Conservation (phyloP, 176 grass and related monocot species). For the Oryza nivara region DNA sequence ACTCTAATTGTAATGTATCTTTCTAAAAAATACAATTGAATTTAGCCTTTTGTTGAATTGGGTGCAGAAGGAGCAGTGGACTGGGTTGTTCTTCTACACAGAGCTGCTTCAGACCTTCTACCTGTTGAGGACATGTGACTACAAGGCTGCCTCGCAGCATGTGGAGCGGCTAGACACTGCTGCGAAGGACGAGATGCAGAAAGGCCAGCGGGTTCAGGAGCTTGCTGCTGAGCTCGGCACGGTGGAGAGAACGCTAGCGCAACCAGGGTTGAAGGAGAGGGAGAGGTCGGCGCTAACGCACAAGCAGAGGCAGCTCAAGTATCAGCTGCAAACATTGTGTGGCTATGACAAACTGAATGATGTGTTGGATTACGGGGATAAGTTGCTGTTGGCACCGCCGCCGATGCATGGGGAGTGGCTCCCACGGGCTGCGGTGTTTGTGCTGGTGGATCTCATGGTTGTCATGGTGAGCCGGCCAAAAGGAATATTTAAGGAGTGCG, state of each 20-base stretch:
- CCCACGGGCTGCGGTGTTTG: constrained; percentile 76
- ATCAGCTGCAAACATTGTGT: constrained; percentile 54
- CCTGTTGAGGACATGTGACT: constrained; percentile 84
- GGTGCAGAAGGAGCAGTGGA: constrained; percentile 66
- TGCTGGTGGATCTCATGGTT: constrained; percentile 94
- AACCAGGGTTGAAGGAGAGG: constrained; percentile 53
- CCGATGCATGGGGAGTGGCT: constrained; percentile 98
- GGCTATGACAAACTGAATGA: constrained; percentile 61
- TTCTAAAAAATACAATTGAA: neutral
- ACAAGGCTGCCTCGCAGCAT: constrained; percentile 71
- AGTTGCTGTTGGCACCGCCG: constrained; percentile 82
- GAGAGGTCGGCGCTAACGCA: constrained; percentile 60
- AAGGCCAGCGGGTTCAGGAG: constrained; percentile 47
- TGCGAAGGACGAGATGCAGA: constrained; percentile 72
- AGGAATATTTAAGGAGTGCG: constrained; percentile 92
- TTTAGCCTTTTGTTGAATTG: neutral
- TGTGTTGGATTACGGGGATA: constrained; percentile 80
- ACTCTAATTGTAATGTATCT: neutral
- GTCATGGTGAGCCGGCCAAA: constrained; percentile 90
- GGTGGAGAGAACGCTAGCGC: constrained; percentile 56
- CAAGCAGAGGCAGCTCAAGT: constrained; percentile 64
- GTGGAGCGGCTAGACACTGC: constrained; percentile 69
- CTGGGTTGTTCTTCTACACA: constrained; percentile 88
- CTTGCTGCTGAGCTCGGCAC: constrained; percentile 55
- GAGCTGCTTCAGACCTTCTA: constrained; percentile 86